Evolutionary conservation across 73 alveolate genomes (phyloP), one percentile per base, ranked within the genome.

Genomic region (Halteria grandinella): DNA sequence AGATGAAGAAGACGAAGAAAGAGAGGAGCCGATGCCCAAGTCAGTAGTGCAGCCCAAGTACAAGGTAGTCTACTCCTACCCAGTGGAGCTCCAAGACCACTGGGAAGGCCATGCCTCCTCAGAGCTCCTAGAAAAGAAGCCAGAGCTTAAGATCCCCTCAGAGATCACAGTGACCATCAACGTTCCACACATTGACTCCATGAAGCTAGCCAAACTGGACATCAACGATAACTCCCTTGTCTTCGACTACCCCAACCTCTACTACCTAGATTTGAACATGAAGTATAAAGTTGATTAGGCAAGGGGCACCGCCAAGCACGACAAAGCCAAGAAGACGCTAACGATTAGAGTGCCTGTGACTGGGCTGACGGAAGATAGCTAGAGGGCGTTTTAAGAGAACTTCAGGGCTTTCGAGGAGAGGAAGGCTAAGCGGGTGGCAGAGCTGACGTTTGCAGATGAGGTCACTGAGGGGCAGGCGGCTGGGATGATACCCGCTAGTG

Each of bases 241-340:
- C 40, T 94, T 97, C 86, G 90, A 83, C 60, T 97, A 82, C 73
- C 94, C 96, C 47, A 93, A 85, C 45, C 83, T 91, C 27, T 95
- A 97, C 72, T 87, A 88, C 63, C 76, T 95, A 55, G 97, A 91
- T 76, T 59, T 91, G 41, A 94, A 89, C 45, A 79, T 97, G 63
- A 95, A 94, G 24, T 94, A 93, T 72, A 91, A 89, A 53, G 92
- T 95, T 23, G 96, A 91, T 28, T 88, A 89, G 39, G 95, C 79
- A 28, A 55, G 79, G 31, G 97, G 96, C 43, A 72, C 58, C 17
- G 99, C 99, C 1, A 93, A 94, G 69, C 95, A 87, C 75, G 99
- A 97, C 63, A 85, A 95, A 73, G 64, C 73, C 60, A 89, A 83
- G 62, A 97, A 95, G 88, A 55, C 86, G 2, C 66, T 96, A 7